These are phyloP conservation scores for Mortierella sp. DNA, from an alignment of 371 early-diverging fungal species.

Conservation along the genomic window DNA sequence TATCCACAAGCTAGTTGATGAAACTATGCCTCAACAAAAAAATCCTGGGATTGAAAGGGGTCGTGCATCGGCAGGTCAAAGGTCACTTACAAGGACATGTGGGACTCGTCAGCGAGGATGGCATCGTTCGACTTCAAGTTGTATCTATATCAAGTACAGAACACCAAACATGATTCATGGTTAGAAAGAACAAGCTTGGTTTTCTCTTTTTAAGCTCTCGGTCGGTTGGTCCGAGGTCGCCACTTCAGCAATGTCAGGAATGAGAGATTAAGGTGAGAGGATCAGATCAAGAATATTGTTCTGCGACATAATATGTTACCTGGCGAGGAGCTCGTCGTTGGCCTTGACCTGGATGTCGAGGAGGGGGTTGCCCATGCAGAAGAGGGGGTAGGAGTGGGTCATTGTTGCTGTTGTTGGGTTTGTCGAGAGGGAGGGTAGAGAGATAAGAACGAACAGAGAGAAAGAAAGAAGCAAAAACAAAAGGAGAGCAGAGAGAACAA, in stretches of 20 bases:
- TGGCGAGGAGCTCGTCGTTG: conserved; percentile 77
- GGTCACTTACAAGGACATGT: conserved; percentile 80
- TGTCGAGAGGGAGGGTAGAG: neutral
- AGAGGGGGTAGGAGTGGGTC: conserved; percentile 45
- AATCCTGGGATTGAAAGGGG: neutral
- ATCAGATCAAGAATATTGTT: neutral
- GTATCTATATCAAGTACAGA: conserved; percentile 58
- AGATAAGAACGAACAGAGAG: conserved; percentile 8
- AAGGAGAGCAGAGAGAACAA: neutral
- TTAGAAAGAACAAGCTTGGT: neutral
- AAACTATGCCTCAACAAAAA: neutral
- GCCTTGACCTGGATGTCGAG: conserved; percentile 95
- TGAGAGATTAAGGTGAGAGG: neutral
- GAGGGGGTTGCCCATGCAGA: conserved; percentile 95
- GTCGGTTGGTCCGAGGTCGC: neutral
- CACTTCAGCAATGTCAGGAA: neutral
- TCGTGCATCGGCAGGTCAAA: neutral
- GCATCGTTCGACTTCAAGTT: conserved; percentile 94
- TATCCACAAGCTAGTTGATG: neutral
- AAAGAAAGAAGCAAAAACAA: neutral
- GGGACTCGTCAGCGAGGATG: conserved; percentile 92
- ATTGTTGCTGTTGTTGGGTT: neutral
- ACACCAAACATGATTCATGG: neutral
- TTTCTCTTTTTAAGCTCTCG: neutral
- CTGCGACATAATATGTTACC: conserved; percentile 62